Evolutionary conservation across 2,329 filamentous ascomycete genomes (phyloP).

Genomic region (Triangularia verruculosa): DNA sequence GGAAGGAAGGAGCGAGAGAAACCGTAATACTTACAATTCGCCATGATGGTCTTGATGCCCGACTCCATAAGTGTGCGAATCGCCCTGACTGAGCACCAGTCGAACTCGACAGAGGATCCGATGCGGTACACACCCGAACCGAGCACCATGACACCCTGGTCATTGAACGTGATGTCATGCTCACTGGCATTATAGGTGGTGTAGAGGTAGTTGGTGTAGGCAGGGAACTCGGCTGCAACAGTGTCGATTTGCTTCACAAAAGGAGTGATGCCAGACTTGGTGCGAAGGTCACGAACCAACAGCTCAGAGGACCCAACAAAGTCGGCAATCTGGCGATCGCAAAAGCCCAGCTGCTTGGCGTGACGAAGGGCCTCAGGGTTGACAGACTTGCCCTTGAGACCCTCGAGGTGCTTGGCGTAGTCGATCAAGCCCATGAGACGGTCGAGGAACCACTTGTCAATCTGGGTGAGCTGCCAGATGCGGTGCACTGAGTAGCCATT

Average conservation of each 20-base stretch:
- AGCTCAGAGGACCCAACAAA: slow-evolving; percentile 96
- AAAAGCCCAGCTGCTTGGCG: slow-evolving; percentile 93
- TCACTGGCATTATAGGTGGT: slow-evolving; percentile 91
- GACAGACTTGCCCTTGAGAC: slow-evolving; percentile 63
- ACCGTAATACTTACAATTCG: slow-evolving; percentile 61
- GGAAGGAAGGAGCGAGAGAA: slow-evolving; percentile 16
- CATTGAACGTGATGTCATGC: slow-evolving; percentile 78
- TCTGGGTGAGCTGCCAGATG: slow-evolving; percentile 97
- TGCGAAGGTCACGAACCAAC: slow-evolving; percentile 75
- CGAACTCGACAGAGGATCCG: slow-evolving; percentile 96
- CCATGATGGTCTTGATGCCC: slow-evolving; percentile 93
- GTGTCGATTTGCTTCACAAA: slow-evolving; percentile 99
- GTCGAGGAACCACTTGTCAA: slow-evolving; percentile 97
- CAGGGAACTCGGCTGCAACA: slow-evolving; percentile 93
- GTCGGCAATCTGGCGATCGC: slow-evolving; percentile 86
- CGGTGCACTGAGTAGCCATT: slow-evolving; percentile 90
- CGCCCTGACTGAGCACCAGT: slow-evolving; percentile 96
- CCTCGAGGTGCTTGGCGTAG: slow-evolving; percentile 77
- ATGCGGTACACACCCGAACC: slow-evolving; percentile 97
- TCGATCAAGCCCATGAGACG: slow-evolving; percentile 88
- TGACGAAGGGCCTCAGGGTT: slow-evolving; percentile 67
- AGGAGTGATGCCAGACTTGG: slow-evolving; percentile 83
- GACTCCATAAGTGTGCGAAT: slow-evolving; percentile 84
- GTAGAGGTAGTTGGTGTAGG: slow-evolving; percentile 93
- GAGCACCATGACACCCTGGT: slow-evolving; percentile 93